These are phyloP conservation scores for Ustilago esculenta DNA, from an alignment of 1,284 basidiomycete species.

Conservation along the genomic window DNA sequence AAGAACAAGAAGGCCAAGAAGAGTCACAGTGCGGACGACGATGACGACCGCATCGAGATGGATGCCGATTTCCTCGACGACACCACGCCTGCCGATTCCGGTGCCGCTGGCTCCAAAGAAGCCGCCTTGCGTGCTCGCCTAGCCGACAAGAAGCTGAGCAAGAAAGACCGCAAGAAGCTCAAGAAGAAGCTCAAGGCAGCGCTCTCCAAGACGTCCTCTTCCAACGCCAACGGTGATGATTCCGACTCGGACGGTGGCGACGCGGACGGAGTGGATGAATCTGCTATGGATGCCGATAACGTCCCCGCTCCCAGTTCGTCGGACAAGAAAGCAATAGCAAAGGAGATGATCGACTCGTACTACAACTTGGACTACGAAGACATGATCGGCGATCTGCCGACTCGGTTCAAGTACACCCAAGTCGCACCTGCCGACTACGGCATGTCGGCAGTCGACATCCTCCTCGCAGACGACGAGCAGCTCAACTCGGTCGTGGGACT, in stretches of 20 bases:
- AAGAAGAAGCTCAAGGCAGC: constrained; percentile 60
- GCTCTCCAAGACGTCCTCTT: constrained; percentile 56
- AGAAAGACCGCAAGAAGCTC: constrained; percentile 80
- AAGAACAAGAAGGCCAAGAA: constrained; percentile 71
- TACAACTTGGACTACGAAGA: constrained; percentile 94
- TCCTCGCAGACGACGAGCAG: constrained; percentile 90
- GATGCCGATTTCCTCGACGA: constrained; percentile 74
- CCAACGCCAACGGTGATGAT: constrained; percentile 34
- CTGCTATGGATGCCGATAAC: constrained; percentile 46
- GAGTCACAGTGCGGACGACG: constrained; percentile 23
- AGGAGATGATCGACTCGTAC: constrained; percentile 89
- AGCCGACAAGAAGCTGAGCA: constrained; percentile 72
- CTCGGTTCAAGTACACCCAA: constrained; percentile 89
- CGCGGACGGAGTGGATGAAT: constrained; percentile 59
- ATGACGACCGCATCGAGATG: constrained; percentile 72
- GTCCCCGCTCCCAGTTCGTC: constrained; percentile 9
- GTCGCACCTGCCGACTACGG: constrained; percentile 77
- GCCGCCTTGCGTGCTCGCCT: constrained; percentile 37
- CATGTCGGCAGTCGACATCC: constrained; percentile 85
- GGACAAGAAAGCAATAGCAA: constrained; percentile 70
- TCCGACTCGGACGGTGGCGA: constrained; percentile 16
- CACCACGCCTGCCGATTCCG: neutral
- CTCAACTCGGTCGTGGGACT: constrained; percentile 89
- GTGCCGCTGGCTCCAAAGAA: constrained; percentile 38
- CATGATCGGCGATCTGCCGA: constrained; percentile 88